A percentile compares a stretch with the other conserved stretches of the same genome.
phyloP scores from a whole-genome alignment of 345 rosid species.

The Citrus unshiu region DNA sequence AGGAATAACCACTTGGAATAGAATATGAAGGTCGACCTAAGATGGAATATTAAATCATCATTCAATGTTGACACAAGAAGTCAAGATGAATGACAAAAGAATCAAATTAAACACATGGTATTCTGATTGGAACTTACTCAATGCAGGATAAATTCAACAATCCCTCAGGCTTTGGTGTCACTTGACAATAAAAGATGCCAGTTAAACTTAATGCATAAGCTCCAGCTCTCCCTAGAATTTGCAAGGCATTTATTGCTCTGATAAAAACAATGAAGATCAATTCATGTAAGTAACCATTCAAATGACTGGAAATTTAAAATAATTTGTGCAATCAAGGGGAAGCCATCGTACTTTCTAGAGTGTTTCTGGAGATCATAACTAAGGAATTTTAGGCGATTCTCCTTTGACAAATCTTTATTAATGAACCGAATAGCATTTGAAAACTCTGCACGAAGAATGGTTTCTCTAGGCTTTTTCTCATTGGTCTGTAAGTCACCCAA shows the following conservation, averaged over 20 bases:
- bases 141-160: slow-evolving; percentile 28
- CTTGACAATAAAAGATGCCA: slow-evolving; percentile 69
- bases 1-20: background rate
- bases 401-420: slow-evolving; percentile 56
- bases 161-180: slow-evolving; percentile 39
- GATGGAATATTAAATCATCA: background rate
- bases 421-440: slow-evolving; percentile 66
- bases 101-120: background rate
- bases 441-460: slow-evolving; percentile 79
- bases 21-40: background rate
- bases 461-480: slow-evolving; percentile 92
- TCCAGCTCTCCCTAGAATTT: slow-evolving; percentile 63
- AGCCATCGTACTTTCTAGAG: slow-evolving; percentile 56
- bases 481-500: slow-evolving; percentile 45
- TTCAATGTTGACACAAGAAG: background rate
- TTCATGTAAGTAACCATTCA: slow-evolving; percentile 9
- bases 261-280: slow-evolving; percentile 25
- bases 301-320: background rate
- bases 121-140: slow-evolving; percentile 51
- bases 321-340: background rate
- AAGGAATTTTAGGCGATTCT: slow-evolving; percentile 69
- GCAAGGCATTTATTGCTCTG: slow-evolving; percentile 68
- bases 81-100: background rate
- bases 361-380: slow-evolving; percentile 86
- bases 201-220: slow-evolving; percentile 68